Evolutionary conservation across 2,329 filamentous ascomycete genomes (phyloP), one percentile per base, ranked within the genome.

Genomic region (Amauroascus niger): DNA sequence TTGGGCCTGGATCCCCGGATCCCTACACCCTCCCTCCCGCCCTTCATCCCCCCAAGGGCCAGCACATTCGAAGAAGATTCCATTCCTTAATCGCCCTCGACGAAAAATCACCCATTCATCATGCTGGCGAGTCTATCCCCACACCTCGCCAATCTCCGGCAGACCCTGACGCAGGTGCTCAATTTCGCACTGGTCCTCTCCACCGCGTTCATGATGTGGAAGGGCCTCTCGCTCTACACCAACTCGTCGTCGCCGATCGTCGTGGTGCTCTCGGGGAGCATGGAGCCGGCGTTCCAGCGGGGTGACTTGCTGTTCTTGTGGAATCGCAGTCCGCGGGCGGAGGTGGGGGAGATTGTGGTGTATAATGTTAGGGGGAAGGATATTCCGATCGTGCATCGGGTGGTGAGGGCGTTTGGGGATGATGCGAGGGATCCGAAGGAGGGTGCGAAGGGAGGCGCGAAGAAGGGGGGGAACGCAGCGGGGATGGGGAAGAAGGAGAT

Each of bases 181-280:
- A 95, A 94, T 74, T 95, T 96, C 69, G 88, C 84, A 54, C 81
- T 96, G 59, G 88, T 95, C 58, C 80, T 95, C 49, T 89, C 86
- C 8, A 93, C 88, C 1, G 89, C 90, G 1, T 95, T 95, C 67
- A 95, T 95, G 89, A 82, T 95, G 74, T 88, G 85, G 89, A 95
- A 95, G 71, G 87, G 86, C 8, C 81, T 96, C 56, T 90, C 85
- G 7, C 81, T 95, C 28, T 74, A 81, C 59, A 82, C 86, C 55
- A 84, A 93, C 64, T 87, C 83, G 5, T 81, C 84, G 11, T 86
- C 81, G 8, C 81, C 81, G 1, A 83, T 84, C 59, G 81, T 84
- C 26, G 81, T 84, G 14, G 81, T 83, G 5, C 71, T 84, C 3
- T 83, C 80, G 14, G 81, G 81, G n/a, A 79, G 75, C 52, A 84